phyloP scores from a whole-genome alignment of 345 rosid genomes.

The Pistacia atlantica region DNA sequence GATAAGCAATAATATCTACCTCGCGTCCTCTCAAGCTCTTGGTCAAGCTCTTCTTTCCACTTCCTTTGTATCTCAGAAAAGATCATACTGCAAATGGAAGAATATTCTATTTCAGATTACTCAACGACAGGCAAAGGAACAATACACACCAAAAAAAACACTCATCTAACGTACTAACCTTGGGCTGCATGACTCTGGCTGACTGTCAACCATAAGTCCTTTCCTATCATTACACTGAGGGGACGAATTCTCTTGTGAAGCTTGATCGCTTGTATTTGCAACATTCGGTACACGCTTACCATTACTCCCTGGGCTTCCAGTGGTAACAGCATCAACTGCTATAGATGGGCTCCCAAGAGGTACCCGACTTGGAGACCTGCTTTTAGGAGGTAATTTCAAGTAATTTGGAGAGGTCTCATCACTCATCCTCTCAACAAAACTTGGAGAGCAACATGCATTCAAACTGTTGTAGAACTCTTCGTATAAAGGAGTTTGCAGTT shows the following conservation, averaged over 20 bases:
- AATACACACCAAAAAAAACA: not conserved
- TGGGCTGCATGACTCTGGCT: slow-evolving; percentile 56
- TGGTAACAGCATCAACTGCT: slow-evolving; percentile 46
- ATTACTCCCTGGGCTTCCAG: slow-evolving; percentile 70
- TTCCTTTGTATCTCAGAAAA: slow-evolving; percentile 74
- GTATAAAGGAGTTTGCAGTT: slow-evolving; percentile 83
- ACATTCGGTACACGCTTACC: slow-evolving; percentile 45
- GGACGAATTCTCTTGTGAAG: slow-evolving; percentile 50
- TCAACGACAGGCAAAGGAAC: slow-evolving; percentile 7
- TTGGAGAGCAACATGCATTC: slow-evolving; percentile 59
- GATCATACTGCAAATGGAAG: slow-evolving; percentile 44
- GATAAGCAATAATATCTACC: slow-evolving; percentile 46
- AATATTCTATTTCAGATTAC: slow-evolving; percentile 27
- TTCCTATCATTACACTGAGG: slow-evolving; percentile 50
- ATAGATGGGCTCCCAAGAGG: slow-evolving; percentile 58
- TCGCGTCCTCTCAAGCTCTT: slow-evolving; percentile 88
- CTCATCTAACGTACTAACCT: slow-evolving; percentile 47
- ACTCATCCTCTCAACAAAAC: slow-evolving; percentile 40
- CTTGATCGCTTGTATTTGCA: slow-evolving; percentile 52
- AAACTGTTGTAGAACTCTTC: slow-evolving; percentile 88
- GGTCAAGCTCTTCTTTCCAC: slow-evolving; percentile 98
- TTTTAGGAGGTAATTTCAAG: slow-evolving; percentile 90
- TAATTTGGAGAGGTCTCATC: slow-evolving; percentile 65
- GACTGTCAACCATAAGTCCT: slow-evolving; percentile 46
- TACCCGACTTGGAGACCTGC: slow-evolving; percentile 73